Evolutionary conservation across 352 stramenopile genomes (phyloP).

Genomic region (Paralagenidium karlingii): DNA sequence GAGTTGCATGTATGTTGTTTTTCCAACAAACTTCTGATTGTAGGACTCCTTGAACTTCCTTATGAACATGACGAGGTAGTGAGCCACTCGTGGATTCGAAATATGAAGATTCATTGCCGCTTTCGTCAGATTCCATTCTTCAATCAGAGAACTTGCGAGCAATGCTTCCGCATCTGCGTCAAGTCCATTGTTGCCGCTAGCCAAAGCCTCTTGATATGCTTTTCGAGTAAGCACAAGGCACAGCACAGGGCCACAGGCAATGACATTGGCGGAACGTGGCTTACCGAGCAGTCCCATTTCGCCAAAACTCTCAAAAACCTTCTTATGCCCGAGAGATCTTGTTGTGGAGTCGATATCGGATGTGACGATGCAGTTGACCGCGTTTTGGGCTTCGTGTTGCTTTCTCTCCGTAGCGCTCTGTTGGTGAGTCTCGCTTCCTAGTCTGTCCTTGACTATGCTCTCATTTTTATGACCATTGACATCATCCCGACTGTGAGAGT

Average conservation of each 20-base stretch:
- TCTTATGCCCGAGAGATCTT: slow-evolving; percentile 41
- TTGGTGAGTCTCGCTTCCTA: no score
- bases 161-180: slow-evolving; percentile 40
- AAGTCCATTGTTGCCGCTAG: slow-evolving; percentile 5
- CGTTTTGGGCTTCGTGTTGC: no score
- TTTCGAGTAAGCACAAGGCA: slow-evolving; percentile 37
- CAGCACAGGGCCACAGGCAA: slow-evolving; percentile 18
- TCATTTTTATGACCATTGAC: no score
- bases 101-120: slow-evolving; percentile 49
- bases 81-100: slow-evolving; percentile 49
- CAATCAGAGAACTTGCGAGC: slow-evolving; percentile 43
- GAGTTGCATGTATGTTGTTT: slow-evolving; percentile 61
- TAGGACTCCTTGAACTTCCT: slow-evolving; percentile 68
- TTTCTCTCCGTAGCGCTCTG: no score
- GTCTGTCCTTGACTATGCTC: no score
- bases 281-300: slow-evolving; percentile 67
- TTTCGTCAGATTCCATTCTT: slow-evolving; percentile 54
- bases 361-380: no score
- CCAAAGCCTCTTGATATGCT: slow-evolving; percentile 24
- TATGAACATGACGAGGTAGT: slow-evolving; percentile 60
- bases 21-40: slow-evolving; percentile 62
- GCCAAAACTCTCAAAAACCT: slow-evolving; percentile 53
- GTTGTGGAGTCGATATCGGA: no score
- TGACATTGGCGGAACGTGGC: slow-evolving; percentile 30
- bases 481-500: no score